Percentiles rank a stretch among this genome's conserved stretches.
Conservation (phyloP, 1,284 basidiomycete genomes). For the Pseudozyma tsukubaensis region DNA sequence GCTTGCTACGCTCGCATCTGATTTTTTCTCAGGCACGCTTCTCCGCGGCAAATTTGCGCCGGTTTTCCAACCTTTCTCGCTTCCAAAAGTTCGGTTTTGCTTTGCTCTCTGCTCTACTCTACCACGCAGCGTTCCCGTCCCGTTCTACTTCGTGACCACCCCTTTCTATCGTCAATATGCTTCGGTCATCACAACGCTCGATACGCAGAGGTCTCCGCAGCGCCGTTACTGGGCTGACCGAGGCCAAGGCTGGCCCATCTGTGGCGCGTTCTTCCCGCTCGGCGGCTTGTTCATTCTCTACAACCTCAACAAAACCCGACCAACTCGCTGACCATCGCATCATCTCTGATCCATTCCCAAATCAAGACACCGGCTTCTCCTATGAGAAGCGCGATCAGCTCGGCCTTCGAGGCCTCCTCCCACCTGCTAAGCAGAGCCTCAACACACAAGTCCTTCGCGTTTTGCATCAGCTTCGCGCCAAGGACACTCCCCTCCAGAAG, state of each 20-base stretch:
- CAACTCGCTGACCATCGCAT: conserved; percentile 45
- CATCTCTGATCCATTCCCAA: conserved; percentile 38
- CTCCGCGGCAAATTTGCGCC: no score
- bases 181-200: conserved; percentile 19
- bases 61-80: no score
- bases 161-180: conserved; percentile 14
- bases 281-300: conserved; percentile 20
- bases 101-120: no score
- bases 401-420: conserved; percentile 77
- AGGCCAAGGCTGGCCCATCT: conserved; percentile 17
- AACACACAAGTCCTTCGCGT: conserved; percentile 76
- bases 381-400: conserved; percentile 77
- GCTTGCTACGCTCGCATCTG: no score
- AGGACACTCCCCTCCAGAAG: conserved; percentile 78
- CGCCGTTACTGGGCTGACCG: conserved; percentile 9
- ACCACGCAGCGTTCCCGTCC: not conserved
- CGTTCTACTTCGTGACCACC: not conserved
- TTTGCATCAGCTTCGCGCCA: conserved; percentile 78
- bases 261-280: conserved; percentile 1
- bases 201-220: conserved; percentile 15
- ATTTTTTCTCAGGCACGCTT: no score
- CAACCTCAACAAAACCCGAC: conserved; percentile 5
- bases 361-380: conserved; percentile 75
- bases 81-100: no score
- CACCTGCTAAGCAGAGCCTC: conserved; percentile 73